phyloP scores from a whole-genome alignment of 495 filamentous ascomycete genomes.

The Lepraria neglecta region DNA sequence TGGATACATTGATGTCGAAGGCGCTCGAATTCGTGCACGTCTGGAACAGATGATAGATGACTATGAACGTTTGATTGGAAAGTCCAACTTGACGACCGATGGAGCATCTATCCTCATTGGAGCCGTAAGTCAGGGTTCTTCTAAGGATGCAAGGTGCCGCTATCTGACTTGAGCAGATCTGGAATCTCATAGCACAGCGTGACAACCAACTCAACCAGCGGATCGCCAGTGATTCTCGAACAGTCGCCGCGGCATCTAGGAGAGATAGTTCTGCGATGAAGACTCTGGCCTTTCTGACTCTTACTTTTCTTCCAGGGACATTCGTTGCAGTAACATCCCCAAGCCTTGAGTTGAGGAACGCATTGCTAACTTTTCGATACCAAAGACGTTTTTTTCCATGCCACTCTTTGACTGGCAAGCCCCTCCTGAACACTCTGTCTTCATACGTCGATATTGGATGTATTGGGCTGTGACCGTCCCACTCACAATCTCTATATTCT shows the following conservation, averaged over 20 bases:
- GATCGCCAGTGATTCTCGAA: neutral
- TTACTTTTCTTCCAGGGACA: conserved; percentile 38
- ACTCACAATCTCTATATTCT: no score
- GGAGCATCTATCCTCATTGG: no score
- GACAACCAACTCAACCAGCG: neutral
- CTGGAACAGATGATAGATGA: no score
- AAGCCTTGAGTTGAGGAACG: neutral
- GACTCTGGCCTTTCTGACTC: conserved; percentile 37
- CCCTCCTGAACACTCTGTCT: neutral
- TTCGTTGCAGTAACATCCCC: conserved; percentile 31
- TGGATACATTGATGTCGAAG: no score
- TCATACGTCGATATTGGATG: neutral
- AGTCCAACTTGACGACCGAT: no score
- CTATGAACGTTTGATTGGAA: no score
- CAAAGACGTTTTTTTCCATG: neutral
- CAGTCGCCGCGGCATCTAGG: conserved; percentile 3
- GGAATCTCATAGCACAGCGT: neutral
- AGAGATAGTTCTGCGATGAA: conserved; percentile 39
- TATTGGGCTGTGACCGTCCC: neutral
- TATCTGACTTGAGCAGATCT: no score
- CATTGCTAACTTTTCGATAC: neutral
- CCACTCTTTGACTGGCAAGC: conserved; percentile 1
- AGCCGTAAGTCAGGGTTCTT: no score
- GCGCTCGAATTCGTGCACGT: no score
- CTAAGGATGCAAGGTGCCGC: no score